phyloP scores from a whole-genome alignment of 495 filamentous ascomycete genomes.

The Aspergillus cristatus region DNA sequence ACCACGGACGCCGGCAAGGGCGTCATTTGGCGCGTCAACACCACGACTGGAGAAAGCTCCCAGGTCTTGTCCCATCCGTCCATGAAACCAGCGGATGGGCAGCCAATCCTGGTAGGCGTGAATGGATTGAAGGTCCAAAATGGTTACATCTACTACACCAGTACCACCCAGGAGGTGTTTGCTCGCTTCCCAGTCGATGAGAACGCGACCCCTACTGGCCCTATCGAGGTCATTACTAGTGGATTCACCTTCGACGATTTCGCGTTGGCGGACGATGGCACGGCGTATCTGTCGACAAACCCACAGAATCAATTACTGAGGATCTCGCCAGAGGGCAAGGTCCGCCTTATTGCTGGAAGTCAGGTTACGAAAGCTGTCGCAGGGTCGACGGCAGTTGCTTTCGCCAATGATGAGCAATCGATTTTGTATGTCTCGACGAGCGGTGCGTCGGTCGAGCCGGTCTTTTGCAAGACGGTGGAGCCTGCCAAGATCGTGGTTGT shows the following conservation, averaged over 20 bases:
- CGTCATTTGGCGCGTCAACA: conserved; percentile 24
- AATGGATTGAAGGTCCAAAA: conserved; percentile 26
- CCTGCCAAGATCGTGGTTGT: conserved; percentile 19
- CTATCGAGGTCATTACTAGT: conserved; percentile 22
- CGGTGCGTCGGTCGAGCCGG: conserved; percentile 20
- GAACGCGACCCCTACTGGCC: conserved; percentile 15
- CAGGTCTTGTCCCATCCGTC: conserved; percentile 21
- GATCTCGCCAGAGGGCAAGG: conserved; percentile 16
- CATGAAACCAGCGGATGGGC: conserved; percentile 9
- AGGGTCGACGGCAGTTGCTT: too few relatives aligned
- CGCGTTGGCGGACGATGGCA: conserved; percentile 24
- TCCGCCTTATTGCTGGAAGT: conserved; percentile 14
- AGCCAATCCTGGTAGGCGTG: conserved; percentile 19
- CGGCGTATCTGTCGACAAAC: conserved; percentile 26
- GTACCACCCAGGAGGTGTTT: conserved; percentile 23
- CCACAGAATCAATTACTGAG: conserved; percentile 15
- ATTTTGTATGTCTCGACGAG: conserved; percentile 21
- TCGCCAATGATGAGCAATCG: conserved; percentile 17
- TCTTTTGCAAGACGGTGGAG: conserved; percentile 16
- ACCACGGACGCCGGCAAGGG: conserved; percentile 32
- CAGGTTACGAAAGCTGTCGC: conserved; percentile 9
- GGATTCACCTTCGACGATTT: conserved; percentile 24
- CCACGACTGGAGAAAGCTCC: conserved; percentile 19
- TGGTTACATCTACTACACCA: conserved; percentile 31
- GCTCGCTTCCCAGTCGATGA: conserved; percentile 21